phyloP scores from a whole-genome alignment of 2,329 filamentous ascomycete species.

The Triangularia verruculosa region DNA sequence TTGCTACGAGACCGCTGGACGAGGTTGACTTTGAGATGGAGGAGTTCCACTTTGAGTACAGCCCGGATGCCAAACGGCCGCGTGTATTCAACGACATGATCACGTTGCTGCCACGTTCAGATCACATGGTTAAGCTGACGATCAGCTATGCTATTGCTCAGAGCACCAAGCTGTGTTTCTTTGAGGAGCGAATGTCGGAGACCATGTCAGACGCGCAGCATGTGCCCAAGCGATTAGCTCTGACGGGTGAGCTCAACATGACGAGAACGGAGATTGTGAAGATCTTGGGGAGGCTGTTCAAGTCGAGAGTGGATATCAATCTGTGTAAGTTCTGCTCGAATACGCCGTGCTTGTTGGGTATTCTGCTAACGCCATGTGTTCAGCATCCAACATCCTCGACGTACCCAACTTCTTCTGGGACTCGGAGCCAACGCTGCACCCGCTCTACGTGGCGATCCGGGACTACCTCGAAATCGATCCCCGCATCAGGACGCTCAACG shows the following conservation, averaged over 20 bases:
- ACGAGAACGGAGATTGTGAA: slow-evolving; percentile 86
- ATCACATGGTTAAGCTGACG: slow-evolving; percentile 98
- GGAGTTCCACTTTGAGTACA: slow-evolving; percentile 98
- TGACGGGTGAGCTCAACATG: slow-evolving; percentile 90
- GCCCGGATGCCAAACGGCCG: slow-evolving; percentile 76
- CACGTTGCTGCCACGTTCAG: slow-evolving; percentile 79
- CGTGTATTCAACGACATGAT: slow-evolving; percentile 99
- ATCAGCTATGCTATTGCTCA: slow-evolving; percentile 98
- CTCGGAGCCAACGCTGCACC: slow-evolving; percentile 89
- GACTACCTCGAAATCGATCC: slow-evolving; percentile 98
- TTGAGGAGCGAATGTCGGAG: slow-evolving; percentile 91
- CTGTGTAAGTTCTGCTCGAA: slow-evolving; percentile 71
- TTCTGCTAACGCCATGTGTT: slow-evolving; percentile 22
- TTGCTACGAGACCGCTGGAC: slow-evolving; percentile 75
- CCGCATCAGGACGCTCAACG: slow-evolving; percentile 93
- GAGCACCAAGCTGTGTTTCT: slow-evolving; percentile 93
- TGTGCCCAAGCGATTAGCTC: slow-evolving; percentile 81
- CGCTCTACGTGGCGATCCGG: slow-evolving; percentile 88
- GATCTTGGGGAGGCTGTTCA: slow-evolving; percentile 86
- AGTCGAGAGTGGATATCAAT: slow-evolving; percentile 93
- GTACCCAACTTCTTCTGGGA: slow-evolving; percentile 99
- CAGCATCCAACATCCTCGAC: slow-evolving; percentile 92
- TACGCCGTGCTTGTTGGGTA: background rate
- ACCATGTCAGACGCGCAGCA: slow-evolving; percentile 93
- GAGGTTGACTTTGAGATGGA: slow-evolving; percentile 95